Evolutionary conservation across 768 basidiomycete species (phyloP).

Genomic region (Favolaschia claudopus): DNA sequence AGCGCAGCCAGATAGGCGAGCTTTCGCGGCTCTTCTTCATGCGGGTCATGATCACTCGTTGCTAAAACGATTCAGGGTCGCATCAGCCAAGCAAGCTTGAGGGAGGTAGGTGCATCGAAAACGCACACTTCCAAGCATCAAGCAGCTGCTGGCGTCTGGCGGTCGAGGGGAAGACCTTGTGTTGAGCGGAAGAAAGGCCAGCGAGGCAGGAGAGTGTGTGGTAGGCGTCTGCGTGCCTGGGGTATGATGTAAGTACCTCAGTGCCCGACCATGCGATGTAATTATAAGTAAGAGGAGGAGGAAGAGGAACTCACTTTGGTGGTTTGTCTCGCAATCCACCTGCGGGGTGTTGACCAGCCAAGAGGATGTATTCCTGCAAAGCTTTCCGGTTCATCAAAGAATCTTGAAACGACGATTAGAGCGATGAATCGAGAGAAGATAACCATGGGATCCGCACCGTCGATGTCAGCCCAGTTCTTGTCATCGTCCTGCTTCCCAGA

Average conservation of each 20-base stretch:
- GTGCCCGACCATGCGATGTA: too few relatives aligned
- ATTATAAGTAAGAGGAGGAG: too few relatives aligned
- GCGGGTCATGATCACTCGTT: conserved; percentile 35
- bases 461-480: conserved; percentile 71
- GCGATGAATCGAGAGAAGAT: background rate
- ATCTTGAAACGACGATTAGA: conserved; percentile 34
- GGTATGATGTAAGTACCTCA: background rate
- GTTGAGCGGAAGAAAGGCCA: conserved; percentile 90
- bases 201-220: conserved; percentile 94
- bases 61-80: background rate
- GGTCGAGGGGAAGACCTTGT: conserved; percentile 64
- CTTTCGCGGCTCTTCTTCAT: conserved; percentile 44
- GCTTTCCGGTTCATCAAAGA: conserved; percentile 69
- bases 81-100: too few relatives aligned
- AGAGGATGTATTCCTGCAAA: conserved; percentile 87
- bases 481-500: conserved; percentile 38
- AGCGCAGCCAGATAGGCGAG: conserved; percentile 61
- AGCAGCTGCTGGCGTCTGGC: conserved; percentile 42
- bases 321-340: conserved; percentile 96
- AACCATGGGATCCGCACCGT: conserved; percentile 70
- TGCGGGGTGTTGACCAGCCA: conserved; percentile 83
- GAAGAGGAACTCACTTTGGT: conserved; percentile 69
- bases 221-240: conserved; percentile 93
- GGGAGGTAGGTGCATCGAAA: background rate
- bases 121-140: conserved; percentile 45